Base-by-base conservation (phyloP, 169 alveolate genomes). In the Plasmodium vivax region DNA sequence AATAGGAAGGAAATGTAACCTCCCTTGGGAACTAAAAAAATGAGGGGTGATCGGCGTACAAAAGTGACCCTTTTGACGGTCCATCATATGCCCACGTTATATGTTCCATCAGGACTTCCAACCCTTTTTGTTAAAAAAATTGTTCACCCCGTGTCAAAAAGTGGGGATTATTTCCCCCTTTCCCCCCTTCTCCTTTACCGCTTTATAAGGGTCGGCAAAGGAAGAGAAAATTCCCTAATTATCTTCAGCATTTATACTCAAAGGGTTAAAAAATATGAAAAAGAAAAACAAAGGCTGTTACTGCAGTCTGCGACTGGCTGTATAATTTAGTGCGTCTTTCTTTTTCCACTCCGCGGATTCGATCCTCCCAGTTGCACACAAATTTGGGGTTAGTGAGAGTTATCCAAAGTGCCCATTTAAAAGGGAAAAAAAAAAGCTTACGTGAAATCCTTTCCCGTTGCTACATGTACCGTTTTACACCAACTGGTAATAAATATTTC, bases 401-500 rank as follows among this genome's bases (percentile, higher is more conserved):
- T 68, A 30, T 68, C 14, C 27, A 68, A 27, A 23, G n/a, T 23
- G 16, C n/a, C 77, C 77, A 19, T 23, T 56, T 2, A 27, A 68
- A 68, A 68, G 19, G 77, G 14, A 1, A 9, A 27, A 27, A 16
- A 68, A 30, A 23, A 68, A 68, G 38, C 38, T 23, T 68, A 5
- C 77, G 16, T 68, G 32, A 68, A 68, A 68, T 68, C 4, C 38
- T 8, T 68, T 68, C 30, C 38, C 77, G 10, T 68, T 68, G 16
- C 6, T 68, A 30, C 34, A 68, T 68, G 12, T 30, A 30, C n/a
- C 38, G 32, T 30, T 68, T 27, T 79, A 79, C 51, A 79, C 51
- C 23, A 79, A 79, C 43, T 41, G 54, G 14, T 79, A 79, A 68
- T 79, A 68, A 68, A 68, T 68, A 68, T 19, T 68, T 68, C 77